phyloP scores from a whole-genome alignment of 1,284 basidiomycete species.

The Trametes polyzona region DNA sequence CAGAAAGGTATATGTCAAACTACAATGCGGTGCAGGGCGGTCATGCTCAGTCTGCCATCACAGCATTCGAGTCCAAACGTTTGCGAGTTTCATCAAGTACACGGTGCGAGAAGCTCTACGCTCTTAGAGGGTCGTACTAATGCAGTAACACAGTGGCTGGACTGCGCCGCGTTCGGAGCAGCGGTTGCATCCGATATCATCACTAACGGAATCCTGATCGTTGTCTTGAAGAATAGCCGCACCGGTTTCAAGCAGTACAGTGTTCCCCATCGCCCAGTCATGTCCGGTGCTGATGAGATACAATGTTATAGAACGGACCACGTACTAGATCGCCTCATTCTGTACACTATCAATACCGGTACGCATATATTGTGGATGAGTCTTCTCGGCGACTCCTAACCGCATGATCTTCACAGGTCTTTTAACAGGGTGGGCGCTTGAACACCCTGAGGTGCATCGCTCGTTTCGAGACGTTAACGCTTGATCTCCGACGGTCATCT shows the following conservation, averaged over 20 bases:
- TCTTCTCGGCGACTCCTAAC: too few species aligned
- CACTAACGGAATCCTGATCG: constrained; percentile 4
- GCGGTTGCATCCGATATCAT: constrained; percentile 2
- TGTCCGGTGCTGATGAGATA: too few species aligned
- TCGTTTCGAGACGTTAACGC: too few species aligned
- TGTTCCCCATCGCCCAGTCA: too few species aligned
- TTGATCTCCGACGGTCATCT: too few species aligned
- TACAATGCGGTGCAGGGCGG: too few species aligned
- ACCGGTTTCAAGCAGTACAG: constrained; percentile 4
- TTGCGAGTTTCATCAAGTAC: background rate
- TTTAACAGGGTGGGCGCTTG: too few species aligned
- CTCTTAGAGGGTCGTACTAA: background rate
- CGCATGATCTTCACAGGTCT: too few species aligned
- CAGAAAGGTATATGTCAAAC: too few species aligned
- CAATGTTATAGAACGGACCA: background rate
- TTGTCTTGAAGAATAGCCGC: background rate
- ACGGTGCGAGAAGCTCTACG: background rate
- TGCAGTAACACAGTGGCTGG: constrained; percentile 5
- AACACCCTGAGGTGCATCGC: too few species aligned
- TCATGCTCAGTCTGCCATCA: too few species aligned
- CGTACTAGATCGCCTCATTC: constrained; percentile 1
- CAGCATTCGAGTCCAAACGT: background rate
- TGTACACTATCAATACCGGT: constrained; percentile 14
- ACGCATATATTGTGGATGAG: background rate
- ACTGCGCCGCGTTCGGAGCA: constrained; percentile 4